Evolutionary conservation across 495 filamentous ascomycete genomes (phyloP).

Genomic region (Neohortaea acidophila): DNA sequence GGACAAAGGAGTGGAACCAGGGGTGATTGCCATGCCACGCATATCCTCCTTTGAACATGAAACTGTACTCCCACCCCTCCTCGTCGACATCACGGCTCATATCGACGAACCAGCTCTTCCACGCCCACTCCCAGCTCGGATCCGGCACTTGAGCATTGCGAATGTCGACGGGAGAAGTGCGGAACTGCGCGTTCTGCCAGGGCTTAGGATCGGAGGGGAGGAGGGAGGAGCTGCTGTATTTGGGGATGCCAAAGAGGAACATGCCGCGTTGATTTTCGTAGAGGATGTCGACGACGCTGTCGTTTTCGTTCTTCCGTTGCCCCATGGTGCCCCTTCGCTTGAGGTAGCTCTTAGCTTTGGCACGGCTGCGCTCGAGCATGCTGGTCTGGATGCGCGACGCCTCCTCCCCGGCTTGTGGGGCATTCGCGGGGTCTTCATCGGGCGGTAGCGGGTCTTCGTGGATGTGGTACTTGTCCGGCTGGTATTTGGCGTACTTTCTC

Average conservation of each 20-base stretch:
- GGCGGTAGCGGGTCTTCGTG: conserved; percentile 10
- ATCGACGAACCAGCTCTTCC: conserved; percentile 88
- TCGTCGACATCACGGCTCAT: conserved; percentile 77
- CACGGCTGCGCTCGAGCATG: conserved; percentile 16
- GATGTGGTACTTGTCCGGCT: conserved; percentile 34
- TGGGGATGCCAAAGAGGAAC: conserved; percentile 76
- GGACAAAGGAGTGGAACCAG: conserved; percentile 87
- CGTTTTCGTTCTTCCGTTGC: conserved; percentile 6
- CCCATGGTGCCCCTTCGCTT: conserved; percentile 10
- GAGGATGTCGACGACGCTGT: conserved; percentile 60
- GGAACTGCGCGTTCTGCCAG: conserved; percentile 64
- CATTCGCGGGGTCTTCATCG: conserved; percentile 5
- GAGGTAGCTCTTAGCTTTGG: conserved; percentile 10
- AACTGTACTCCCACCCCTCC: conserved; percentile 91
- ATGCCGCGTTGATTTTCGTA: conserved; percentile 62
- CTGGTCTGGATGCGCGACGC: conserved; percentile 2
- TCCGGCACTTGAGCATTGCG: conserved; percentile 85
- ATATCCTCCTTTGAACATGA: conserved; percentile 60
- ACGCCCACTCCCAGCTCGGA: conserved; percentile 91
- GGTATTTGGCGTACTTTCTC: conserved; percentile 50
- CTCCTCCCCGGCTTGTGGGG: conserved; percentile 1
- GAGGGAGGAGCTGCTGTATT: conserved; percentile 74
- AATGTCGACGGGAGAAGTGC: conserved; percentile 68
- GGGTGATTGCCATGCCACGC: conserved; percentile 83
- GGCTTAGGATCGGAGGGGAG: conserved; percentile 71